Conservation (phyloP, 352 stramenopile species). For the Phytophthora brassicae region DNA sequence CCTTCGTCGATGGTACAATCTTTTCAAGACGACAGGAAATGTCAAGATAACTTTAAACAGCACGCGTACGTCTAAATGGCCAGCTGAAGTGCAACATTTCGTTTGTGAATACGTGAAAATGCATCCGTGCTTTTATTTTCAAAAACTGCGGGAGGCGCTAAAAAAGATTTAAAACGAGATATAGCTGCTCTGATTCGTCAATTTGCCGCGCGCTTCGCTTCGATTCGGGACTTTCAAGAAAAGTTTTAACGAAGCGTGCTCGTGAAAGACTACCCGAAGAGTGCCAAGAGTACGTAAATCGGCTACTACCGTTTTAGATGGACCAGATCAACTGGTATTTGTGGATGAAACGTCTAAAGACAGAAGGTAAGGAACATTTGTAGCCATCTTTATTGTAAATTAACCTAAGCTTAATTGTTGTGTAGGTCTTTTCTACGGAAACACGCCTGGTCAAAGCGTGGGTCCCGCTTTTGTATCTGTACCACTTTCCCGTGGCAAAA, state of each 20-base stretch:
- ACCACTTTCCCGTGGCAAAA: constrained; percentile 11
- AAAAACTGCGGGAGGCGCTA: constrained; percentile 5
- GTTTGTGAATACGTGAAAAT: constrained; percentile 6
- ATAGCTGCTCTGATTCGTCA: neutral
- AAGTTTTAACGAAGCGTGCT: neutral
- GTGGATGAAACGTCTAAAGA: too few relatives aligned
- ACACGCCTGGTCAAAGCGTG: constrained; percentile 19
- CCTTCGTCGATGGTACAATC: too few relatives aligned
- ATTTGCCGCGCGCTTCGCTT: too few relatives aligned
- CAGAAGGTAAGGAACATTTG: too few relatives aligned
- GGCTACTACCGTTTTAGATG: neutral
- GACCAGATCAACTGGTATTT: neutral
- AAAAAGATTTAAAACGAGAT: constrained; percentile 1
- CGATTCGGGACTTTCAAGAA: constrained; percentile 1
- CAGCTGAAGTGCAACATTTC: too few relatives aligned
- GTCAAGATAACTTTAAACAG: too few relatives aligned
- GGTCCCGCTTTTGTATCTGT: constrained; percentile 10
- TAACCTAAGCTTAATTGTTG: too few relatives aligned
- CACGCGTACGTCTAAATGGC: too few relatives aligned
- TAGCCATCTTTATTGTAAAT: too few relatives aligned
- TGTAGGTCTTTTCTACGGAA: neutral
- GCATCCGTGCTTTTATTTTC: constrained; percentile 21
- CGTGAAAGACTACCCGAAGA: neutral
- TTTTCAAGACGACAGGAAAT: too few relatives aligned
- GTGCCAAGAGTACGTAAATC: neutral